Evolutionary conservation across 2,329 filamentous ascomycete species (phyloP).

Genomic region (Colletotrichum eleusines): DNA sequence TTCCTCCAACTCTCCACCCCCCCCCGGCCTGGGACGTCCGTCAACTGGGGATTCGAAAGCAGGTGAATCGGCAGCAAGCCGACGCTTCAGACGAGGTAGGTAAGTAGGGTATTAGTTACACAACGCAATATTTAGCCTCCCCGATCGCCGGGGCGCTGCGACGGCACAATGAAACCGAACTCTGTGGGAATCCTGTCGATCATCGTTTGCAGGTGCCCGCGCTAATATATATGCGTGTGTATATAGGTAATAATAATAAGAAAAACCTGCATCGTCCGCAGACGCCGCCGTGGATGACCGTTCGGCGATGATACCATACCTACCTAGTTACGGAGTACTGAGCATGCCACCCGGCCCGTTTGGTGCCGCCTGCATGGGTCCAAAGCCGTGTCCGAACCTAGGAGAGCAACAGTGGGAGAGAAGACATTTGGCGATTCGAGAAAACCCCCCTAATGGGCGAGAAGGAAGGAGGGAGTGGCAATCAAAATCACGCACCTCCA

Average conservation of each 20-base stretch:
- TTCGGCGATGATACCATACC: background rate
- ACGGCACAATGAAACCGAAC: slow-evolving; percentile 4
- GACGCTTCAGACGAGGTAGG: background rate
- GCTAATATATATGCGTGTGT: too few species aligned
- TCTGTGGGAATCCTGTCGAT: slow-evolving; percentile 13
- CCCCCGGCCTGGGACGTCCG: background rate
- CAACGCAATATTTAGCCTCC: background rate
- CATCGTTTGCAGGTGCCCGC: too few species aligned
- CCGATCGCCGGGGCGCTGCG: background rate
- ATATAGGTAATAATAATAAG: background rate
- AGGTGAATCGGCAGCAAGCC: background rate
- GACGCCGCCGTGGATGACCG: background rate
- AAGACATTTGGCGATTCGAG: background rate
- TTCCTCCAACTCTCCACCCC: background rate
- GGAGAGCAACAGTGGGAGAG: background rate
- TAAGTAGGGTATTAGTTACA: background rate
- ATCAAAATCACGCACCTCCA: background rate
- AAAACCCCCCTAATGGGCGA: too few species aligned
- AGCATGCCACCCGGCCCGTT: too few species aligned
- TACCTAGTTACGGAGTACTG: too few species aligned
- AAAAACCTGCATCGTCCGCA: background rate
- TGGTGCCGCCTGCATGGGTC: background rate
- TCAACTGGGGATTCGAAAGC: background rate
- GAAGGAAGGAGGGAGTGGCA: too few species aligned
- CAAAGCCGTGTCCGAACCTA: background rate